These are phyloP conservation scores for Anacardium occidentale DNA, from an alignment of 345 rosid genomes.

Conservation along the genomic window DNA sequence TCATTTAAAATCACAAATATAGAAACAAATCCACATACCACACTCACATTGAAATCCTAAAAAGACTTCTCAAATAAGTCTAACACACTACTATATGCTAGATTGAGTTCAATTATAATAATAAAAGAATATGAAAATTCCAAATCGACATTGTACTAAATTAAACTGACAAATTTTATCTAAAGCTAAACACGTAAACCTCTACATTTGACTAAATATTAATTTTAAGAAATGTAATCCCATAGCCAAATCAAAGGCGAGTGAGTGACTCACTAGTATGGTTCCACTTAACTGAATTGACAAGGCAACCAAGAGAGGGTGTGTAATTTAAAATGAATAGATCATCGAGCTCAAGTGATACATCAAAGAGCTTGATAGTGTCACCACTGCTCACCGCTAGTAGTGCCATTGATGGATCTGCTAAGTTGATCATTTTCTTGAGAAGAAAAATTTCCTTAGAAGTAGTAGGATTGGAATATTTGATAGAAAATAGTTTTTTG, in stretches of 20 bases:
- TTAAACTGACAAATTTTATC: neutral
- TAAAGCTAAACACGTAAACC: neutral
- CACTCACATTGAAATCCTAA: neutral
- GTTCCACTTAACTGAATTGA: constrained; percentile 92
- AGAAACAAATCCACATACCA: neutral
- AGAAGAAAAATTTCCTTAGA: constrained; percentile 12
- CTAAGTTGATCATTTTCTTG: constrained; percentile 40
- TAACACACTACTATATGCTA: neutral
- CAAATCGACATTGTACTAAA: neutral
- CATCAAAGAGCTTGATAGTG: constrained; percentile 84
- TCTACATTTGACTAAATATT: neutral
- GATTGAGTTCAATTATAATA: neutral
- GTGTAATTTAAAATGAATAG: constrained; percentile 76
- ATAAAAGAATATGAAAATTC: neutral
- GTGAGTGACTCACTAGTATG: constrained; percentile 67
- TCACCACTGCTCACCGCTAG: constrained; percentile 86
- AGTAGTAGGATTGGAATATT: neutral
- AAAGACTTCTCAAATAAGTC: neutral
- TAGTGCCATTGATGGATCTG: constrained; percentile 65
- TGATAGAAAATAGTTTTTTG: neutral
- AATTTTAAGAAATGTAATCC: neutral
- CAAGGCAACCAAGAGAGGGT: constrained; percentile 66
- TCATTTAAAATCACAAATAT: neutral
- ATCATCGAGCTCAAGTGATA: constrained; percentile 66
- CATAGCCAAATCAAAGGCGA: neutral